Evolutionary conservation across 768 basidiomycete genomes (phyloP).

Genomic region (Mycena belliarum): DNA sequence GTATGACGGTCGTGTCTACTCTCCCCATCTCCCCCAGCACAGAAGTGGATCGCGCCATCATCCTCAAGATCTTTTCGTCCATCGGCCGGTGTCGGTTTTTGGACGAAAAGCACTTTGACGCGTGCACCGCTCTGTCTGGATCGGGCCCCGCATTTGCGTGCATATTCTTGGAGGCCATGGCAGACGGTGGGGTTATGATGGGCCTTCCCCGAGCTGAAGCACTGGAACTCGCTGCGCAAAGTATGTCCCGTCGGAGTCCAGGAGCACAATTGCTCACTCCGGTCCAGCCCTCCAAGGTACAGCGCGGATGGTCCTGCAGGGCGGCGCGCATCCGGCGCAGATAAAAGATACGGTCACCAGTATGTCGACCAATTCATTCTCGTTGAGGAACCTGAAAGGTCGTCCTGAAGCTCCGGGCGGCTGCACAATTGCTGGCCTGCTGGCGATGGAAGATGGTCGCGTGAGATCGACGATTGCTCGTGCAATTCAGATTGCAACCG

Average conservation of each 20-base stretch:
- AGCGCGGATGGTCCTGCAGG: constrained; percentile 91
- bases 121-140: constrained; percentile 94
- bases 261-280: too few species aligned
- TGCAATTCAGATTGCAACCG: constrained; percentile 91
- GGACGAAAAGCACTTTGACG: constrained; percentile 98
- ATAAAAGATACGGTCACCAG: constrained; percentile 98
- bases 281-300: constrained; percentile 89
- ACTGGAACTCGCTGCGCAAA: constrained; percentile 92
- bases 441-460: constrained; percentile 91
- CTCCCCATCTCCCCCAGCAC: constrained; percentile 53
- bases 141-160: constrained; percentile 97
- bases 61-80: constrained; percentile 94
- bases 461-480: constrained; percentile 94
- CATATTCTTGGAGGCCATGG: constrained; percentile 97
- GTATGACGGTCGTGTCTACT: constrained; percentile 93
- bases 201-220: constrained; percentile 93
- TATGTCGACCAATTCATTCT: constrained; percentile 37
- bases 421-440: constrained; percentile 95
- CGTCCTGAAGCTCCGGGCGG: constrained; percentile 82
- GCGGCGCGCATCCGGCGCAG: constrained; percentile 90
- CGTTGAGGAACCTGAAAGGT: not conserved
- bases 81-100: constrained; percentile 95
- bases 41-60: constrained; percentile 68
- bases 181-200: constrained; percentile 99
- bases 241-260: too few species aligned